Evolutionary conservation across 805 yeast genomes (phyloP), one percentile per base, ranked within the genome.

Genomic region (Starmerella powellii): DNA sequence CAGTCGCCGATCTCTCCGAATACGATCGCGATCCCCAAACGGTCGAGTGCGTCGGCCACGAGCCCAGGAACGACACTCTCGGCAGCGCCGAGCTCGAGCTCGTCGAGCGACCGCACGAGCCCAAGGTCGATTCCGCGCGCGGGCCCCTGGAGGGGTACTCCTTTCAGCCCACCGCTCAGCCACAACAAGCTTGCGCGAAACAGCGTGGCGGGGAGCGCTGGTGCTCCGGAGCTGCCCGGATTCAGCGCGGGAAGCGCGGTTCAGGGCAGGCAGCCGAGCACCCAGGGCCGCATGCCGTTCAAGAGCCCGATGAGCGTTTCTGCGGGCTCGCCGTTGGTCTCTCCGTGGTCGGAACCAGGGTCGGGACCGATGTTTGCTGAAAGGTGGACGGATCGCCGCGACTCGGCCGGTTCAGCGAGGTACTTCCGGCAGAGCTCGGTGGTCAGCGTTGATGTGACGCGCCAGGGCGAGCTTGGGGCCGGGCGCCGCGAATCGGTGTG

Each of bases 371-470:
- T 43, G 34, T 46, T 47, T 21, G 44, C 40, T n/a, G 50, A 45
- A n/a, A 23, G 46, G 28, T 40, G 46, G 51, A 33, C 41, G 45
- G 45, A 38, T 36, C 50, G 48, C 18, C 34, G 42, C 31, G 44
- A 40, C 24, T 33, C 47, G 8, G 21, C 44, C 27, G 23, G 44
- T 15, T 16, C 31, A n/a, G 40, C 49, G 28, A 48, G 56, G 17
- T 51, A 44, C 40, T 53, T 44, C 52, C 50, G 57, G 13, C 57
- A 54, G 40, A 42, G 55, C 23, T 47, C 53, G 17, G 39, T 54
- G 8, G 56, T 54, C 3, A 47, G 51, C 42, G 48, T 52, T 19
- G 57, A 53, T 34, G 40, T 54, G 8, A 40, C 31, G 11, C 47
- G 52, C n/a, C 55, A 51, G 32, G 47, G 40, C 15, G 45, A 26